Evolutionary conservation across 2,329 filamentous ascomycete genomes (phyloP), one percentile per base, ranked within the genome.

Genomic region (Aspergillus felis): DNA sequence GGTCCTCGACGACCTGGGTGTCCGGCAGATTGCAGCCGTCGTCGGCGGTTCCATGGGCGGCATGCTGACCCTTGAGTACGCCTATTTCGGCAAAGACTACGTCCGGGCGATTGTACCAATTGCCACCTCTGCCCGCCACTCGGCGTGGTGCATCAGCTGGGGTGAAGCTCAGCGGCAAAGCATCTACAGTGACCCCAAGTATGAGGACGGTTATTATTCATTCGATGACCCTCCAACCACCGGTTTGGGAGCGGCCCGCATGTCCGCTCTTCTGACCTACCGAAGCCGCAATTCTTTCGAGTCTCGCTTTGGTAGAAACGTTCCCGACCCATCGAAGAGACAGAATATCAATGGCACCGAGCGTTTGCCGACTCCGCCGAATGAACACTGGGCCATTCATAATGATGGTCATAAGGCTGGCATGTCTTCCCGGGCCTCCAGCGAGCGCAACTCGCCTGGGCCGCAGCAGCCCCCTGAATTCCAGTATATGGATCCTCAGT

Each of bases 161-260:
- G 81, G 80, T 3, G 82, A 85, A 68, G 79, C 81, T 7, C 82
- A 84, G 65, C 71, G 82, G 57, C 81, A 84, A 64, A 80, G 80
- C 81, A 97, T 99, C 72, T 99, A 97, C 77, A 92, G 91, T 42
- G 94, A 99, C 72, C 94, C 94, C 32, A 97, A 97, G 78, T 99
- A 99, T 74, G 92, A 97, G 61, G 92, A 97, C 69, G 94, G 94
- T 48, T 97, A 97, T 77, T 99, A 97, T 72, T 69, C 86, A 1
- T 95, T 94, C 67, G 83, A 89, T 32, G 91, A 97, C 66, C 92
- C 92, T 35, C 94, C 94, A 0, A 81, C 87, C 0, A 89, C 92
- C 0, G 94, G 94, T 0, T 84, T 99, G 2, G 92, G 92, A 12
- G 94, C 94, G 7, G 94, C 94, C 27, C 91, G 94, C 68, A 99